These are phyloP conservation scores for Trichoderma koningiopsis DNA, from an alignment of 2,329 filamentous ascomycete species.

Conservation along the genomic window DNA sequence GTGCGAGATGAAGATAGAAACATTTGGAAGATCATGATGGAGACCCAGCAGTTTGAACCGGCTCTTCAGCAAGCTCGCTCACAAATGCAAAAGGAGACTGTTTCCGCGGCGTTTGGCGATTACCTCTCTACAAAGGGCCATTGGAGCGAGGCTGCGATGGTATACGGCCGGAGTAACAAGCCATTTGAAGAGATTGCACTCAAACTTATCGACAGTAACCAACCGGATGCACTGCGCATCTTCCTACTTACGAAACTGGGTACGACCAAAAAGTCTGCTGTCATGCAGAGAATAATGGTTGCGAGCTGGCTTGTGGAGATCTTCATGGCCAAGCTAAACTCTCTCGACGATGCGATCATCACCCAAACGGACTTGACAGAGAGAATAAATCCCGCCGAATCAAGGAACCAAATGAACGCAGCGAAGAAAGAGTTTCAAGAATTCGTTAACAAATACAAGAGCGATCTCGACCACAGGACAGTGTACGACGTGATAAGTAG, in stretches of 20 bases:
- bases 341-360: constrained; percentile 89
- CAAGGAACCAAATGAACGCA: constrained; percentile 68
- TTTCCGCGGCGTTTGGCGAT: constrained; percentile 90
- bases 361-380: constrained; percentile 82
- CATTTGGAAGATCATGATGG: constrained; percentile 92
- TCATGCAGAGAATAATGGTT: constrained; percentile 95
- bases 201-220: constrained; percentile 83
- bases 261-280: constrained; percentile 76
- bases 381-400: constrained; percentile 69
- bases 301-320: constrained; percentile 93
- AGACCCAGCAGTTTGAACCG: constrained; percentile 82
- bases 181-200: constrained; percentile 95
- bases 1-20: constrained; percentile 88
- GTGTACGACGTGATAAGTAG: constrained; percentile 95
- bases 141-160: constrained; percentile 80
- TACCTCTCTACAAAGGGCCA: constrained; percentile 79
- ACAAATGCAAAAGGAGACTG: constrained; percentile 79
- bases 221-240: constrained; percentile 86
- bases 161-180: constrained; percentile 95
- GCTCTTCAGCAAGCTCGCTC: constrained; percentile 85
- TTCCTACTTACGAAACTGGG: constrained; percentile 85
- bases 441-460: constrained; percentile 82
- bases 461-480: constrained; percentile 86
- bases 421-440: constrained; percentile 82
- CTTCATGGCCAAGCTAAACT: constrained; percentile 96